phyloP scores from a whole-genome alignment of 2,329 filamentous ascomycete genomes.

The Penicillium sp. region DNA sequence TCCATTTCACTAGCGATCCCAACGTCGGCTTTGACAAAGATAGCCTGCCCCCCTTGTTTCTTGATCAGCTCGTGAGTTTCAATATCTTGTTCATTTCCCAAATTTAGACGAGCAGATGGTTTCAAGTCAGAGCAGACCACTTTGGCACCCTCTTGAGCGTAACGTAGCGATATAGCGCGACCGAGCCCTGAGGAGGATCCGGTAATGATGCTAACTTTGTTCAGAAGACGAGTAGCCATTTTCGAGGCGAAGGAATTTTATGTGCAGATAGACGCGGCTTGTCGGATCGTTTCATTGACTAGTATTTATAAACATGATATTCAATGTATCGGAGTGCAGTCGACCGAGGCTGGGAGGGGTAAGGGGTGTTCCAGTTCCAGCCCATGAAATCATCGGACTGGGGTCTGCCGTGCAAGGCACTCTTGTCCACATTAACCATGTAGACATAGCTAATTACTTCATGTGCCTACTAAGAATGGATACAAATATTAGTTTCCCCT shows the following conservation, averaged over 20 bases:
- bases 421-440: no score
- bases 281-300: neutral
- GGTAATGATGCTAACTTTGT: conserved; percentile 50
- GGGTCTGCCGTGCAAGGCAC: no score
- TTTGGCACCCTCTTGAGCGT: conserved; percentile 44
- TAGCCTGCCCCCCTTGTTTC: conserved; percentile 36
- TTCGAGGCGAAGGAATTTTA: neutral
- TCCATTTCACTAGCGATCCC: conserved; percentile 2
- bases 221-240: conserved; percentile 24
- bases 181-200: conserved; percentile 54
- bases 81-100: conserved; percentile 19
- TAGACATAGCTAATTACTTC: no score
- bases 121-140: conserved; percentile 50
- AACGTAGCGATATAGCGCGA: conserved; percentile 50
- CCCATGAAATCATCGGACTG: neutral
- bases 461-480: no score
- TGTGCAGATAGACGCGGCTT: neutral
- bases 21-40: conserved; percentile 30
- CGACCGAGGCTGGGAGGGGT: neutral
- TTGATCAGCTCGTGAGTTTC: conserved; percentile 44
- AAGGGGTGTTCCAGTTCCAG: neutral
- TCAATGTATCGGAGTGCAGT: neutral
- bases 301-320: neutral
- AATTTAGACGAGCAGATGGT: conserved; percentile 8
- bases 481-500: no score